Percentiles rank a stretch among this genome's conserved stretches.
These are phyloP conservation scores for Eucalyptus erythrocorys DNA, from an alignment of 345 rosid species.

Conservation along the genomic window DNA sequence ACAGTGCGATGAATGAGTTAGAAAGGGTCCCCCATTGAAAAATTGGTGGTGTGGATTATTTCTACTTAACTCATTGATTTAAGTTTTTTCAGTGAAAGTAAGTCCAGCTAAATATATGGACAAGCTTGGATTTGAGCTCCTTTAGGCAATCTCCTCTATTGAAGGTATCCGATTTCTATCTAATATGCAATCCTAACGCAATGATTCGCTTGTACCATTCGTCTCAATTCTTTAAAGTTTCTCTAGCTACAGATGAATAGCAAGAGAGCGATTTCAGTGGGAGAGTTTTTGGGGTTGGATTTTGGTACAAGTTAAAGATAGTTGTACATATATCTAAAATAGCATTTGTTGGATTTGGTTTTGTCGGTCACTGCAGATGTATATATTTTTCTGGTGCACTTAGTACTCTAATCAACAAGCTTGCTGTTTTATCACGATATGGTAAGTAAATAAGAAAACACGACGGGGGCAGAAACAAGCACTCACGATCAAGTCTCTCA, in stretches of 20 bases:
- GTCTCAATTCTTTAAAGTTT: background rate
- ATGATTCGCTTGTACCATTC: background rate
- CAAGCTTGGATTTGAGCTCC: fast-evolving
- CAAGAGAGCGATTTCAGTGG: background rate
- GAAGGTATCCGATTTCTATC: background rate
- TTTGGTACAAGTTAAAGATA: background rate
- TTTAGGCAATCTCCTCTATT: background rate
- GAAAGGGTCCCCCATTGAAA: background rate
- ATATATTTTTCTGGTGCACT: background rate
- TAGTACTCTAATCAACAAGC: background rate
- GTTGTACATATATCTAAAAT: background rate
- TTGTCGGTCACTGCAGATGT: background rate
- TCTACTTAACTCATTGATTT: background rate
- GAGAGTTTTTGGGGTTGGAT: background rate
- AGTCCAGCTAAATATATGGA: fast-evolving
- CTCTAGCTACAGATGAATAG: background rate
- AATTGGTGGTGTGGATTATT: no score
- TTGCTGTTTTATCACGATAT: background rate
- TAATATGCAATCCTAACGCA: fast-evolving
- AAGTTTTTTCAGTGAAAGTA: no score
- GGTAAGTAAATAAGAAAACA: background rate
- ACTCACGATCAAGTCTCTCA: background rate
- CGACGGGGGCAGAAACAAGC: background rate
- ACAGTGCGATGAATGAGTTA: background rate
- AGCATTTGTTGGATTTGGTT: background rate